Evolutionary conservation across 2,329 filamentous ascomycete species (phyloP).

Genomic region (Aspergillus fumigatiaffinis): DNA sequence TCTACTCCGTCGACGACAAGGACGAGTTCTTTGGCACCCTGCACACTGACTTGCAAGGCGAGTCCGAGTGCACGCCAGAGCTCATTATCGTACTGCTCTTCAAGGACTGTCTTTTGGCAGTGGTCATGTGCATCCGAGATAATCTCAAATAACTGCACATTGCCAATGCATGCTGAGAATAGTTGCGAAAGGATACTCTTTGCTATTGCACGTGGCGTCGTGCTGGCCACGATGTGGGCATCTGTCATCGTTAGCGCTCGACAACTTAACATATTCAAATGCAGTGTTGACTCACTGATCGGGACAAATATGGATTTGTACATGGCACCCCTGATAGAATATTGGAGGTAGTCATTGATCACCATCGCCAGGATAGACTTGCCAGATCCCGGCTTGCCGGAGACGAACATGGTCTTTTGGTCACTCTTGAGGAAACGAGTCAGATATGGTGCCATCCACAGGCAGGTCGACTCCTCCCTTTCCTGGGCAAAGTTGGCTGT

Average conservation of each 20-base stretch:
- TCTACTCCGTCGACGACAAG: slow-evolving; percentile 39
- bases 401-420: slow-evolving; percentile 44
- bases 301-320: slow-evolving; percentile 36
- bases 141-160: slow-evolving; percentile 35
- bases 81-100: slow-evolving; percentile 32
- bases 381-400: slow-evolving; percentile 36
- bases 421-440: slow-evolving; percentile 47
- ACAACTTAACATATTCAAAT: background rate
- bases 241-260: slow-evolving; percentile 14
- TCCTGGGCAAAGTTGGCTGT: slow-evolving; percentile 39
- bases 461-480: slow-evolving; percentile 51
- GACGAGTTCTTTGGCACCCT: slow-evolving; percentile 32
- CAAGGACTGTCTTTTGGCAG: slow-evolving; percentile 17
- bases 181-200: slow-evolving; percentile 37
- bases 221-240: slow-evolving; percentile 28
- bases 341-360: slow-evolving; percentile 38
- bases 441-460: slow-evolving; percentile 51
- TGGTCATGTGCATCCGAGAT: slow-evolving; percentile 29
- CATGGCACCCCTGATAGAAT: slow-evolving; percentile 31
- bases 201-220: slow-evolving; percentile 28
- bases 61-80: slow-evolving; percentile 33
- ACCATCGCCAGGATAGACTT: slow-evolving; percentile 39
- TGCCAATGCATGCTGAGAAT: slow-evolving; percentile 38
- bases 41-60: slow-evolving; percentile 24
- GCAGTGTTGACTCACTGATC: slow-evolving; percentile 24